Conservation (phyloP, 2,329 filamentous ascomycete genomes). For the Ceratocystis cubensis region DNA sequence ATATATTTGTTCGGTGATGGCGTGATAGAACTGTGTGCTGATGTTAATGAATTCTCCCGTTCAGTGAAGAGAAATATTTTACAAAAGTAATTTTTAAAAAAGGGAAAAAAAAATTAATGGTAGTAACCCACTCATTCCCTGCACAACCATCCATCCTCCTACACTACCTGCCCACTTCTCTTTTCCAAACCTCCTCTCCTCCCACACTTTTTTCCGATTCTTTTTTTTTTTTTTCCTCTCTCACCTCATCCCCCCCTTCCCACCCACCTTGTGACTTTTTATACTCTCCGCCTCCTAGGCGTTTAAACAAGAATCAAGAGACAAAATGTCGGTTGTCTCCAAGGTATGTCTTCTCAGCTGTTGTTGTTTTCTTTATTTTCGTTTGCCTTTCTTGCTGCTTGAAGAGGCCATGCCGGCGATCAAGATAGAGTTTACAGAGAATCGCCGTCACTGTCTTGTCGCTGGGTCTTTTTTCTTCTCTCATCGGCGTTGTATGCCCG, state of each 20-base stretch:
- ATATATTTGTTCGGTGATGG: too few relatives aligned
- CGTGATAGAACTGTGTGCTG: too few relatives aligned
- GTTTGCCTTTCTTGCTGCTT: not conserved
- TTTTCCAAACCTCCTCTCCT: slow-evolving; percentile 21
- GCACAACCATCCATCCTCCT: slow-evolving; percentile 16
- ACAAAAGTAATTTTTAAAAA: slow-evolving; percentile 1
- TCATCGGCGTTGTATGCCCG: not conserved
- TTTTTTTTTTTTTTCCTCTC: slow-evolving; percentile 20
- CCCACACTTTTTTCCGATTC: slow-evolving; percentile 18
- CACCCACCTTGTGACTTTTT: slow-evolving; percentile 22
- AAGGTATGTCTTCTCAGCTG: slow-evolving; percentile 37
- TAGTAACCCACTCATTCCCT: slow-evolving; percentile 18
- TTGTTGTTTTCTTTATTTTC: not conserved
- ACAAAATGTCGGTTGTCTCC: slow-evolving; percentile 50
- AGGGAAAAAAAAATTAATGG: slow-evolving; percentile 13
- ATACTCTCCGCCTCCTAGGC: slow-evolving; percentile 21
- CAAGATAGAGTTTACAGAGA: too few relatives aligned
- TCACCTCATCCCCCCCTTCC: slow-evolving; percentile 19
- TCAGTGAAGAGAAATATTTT: not conserved
- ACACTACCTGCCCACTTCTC: slow-evolving; percentile 16
- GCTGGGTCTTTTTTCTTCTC: not conserved
- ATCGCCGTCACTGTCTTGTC: not conserved
- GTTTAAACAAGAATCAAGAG: slow-evolving; percentile 30
- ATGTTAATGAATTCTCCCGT: too few relatives aligned
- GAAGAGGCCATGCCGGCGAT: not conserved